A percentile compares a stretch with the other conserved stretches of the same genome.
Evolutionary conservation across 169 alveolate species (phyloP).

Genomic region (Plasmodium berghei): DNA sequence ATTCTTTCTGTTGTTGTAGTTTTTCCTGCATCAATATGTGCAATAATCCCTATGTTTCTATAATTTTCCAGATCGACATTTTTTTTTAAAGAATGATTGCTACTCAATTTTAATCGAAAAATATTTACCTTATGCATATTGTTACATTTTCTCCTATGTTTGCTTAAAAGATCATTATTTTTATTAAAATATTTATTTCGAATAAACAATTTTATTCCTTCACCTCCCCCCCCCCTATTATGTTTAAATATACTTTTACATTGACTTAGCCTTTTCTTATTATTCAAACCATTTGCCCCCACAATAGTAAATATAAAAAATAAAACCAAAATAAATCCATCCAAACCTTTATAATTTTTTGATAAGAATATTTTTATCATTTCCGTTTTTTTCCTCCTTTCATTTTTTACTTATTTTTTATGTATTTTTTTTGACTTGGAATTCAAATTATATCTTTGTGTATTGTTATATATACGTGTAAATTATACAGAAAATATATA

Average conservation of each 20-base stretch:
- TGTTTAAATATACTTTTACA: background rate
- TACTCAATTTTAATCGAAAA: conserved; percentile 42
- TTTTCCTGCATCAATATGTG: conserved; percentile 99
- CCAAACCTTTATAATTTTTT: conserved; percentile 19
- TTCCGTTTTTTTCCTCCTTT: conserved; percentile 31
- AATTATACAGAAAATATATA: no score
- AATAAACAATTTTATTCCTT: conserved; percentile 5
- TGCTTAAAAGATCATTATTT: background rate
- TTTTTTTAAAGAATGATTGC: conserved; percentile 12
- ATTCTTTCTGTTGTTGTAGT: conserved; percentile 97
- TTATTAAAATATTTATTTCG: background rate
- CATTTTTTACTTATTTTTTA: background rate
- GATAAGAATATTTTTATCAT: conserved; percentile 57
- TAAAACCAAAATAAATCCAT: conserved; percentile 11
- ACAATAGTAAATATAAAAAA: conserved; percentile 2
- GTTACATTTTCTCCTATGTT: background rate
- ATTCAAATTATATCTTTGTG: no score
- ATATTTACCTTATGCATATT: conserved; percentile 6
- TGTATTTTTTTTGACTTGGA: conserved; percentile 10
- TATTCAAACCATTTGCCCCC: background rate
- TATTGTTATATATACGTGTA: no score
- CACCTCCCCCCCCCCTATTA: background rate
- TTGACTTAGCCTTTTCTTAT: background rate
- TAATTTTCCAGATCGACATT: conserved; percentile 77
- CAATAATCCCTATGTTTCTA: conserved; percentile 95